Evolutionary conservation across 805 yeast species (phyloP).

Genomic region (Kuraishia molischiana): DNA sequence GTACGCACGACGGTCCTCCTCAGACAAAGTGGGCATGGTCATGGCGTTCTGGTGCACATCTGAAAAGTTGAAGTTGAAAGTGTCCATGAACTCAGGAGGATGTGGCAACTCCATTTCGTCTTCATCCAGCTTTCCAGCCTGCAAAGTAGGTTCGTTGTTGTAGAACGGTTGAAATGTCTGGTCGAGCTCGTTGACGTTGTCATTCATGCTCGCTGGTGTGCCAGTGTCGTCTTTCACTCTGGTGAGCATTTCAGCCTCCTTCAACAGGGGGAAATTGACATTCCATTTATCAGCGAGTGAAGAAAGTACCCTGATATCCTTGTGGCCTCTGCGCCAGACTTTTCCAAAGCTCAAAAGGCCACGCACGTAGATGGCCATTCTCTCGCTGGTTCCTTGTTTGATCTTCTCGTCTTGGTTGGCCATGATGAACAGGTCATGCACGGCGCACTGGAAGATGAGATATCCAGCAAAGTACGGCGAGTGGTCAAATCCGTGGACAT

Average conservation of each 20-base stretch:
- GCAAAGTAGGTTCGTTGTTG: too few relatives aligned
- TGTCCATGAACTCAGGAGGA: neutral
- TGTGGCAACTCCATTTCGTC: neutral
- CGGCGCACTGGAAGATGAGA: constrained; percentile 19
- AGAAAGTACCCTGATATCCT: constrained; percentile 16
- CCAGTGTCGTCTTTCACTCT: neutral
- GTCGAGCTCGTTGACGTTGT: neutral
- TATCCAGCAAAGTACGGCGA: constrained; percentile 23
- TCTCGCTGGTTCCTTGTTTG: constrained; percentile 9
- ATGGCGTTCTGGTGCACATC: neutral
- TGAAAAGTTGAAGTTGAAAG: neutral
- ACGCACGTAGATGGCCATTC: constrained; percentile 12
- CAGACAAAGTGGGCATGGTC: neutral
- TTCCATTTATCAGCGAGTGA: constrained; percentile 18
- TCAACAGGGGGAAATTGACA: constrained; percentile 3
- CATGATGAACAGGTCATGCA: constrained; percentile 21
- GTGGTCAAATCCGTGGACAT: constrained; percentile 8
- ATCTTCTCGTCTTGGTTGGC: constrained; percentile 14
- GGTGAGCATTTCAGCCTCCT: constrained; percentile 1
- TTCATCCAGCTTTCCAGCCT: neutral
- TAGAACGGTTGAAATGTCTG: neutral
- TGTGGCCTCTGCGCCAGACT: constrained; percentile 19
- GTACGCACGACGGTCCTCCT: neutral
- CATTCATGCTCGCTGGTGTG: neutral
- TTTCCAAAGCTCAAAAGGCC: constrained; percentile 16